Evolutionary conservation across 192 early-diverging fungal species (phyloP).

Genomic region (Coemansia sp.): DNA sequence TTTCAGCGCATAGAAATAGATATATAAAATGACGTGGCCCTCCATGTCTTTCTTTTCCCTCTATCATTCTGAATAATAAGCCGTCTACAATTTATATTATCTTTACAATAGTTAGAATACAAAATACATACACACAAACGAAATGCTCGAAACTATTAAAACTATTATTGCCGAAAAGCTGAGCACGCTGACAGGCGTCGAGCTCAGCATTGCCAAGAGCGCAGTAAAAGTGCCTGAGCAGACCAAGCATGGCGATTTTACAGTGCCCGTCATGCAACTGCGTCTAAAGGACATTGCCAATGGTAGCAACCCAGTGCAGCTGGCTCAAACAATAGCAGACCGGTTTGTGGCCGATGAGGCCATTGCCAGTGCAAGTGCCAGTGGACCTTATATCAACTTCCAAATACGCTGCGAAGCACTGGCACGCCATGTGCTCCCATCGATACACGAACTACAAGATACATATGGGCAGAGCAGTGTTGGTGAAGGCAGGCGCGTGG

Average conservation of each 20-base stretch:
- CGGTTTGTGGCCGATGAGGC: conserved; percentile 63
- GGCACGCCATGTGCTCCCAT: conserved; percentile 56
- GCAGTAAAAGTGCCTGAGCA: conserved; percentile 63
- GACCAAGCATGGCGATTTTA: conserved; percentile 67
- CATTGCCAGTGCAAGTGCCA: conserved; percentile 57
- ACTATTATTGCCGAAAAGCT: conserved; percentile 60
- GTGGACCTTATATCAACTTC: conserved; percentile 82
- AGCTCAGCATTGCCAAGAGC: conserved; percentile 51
- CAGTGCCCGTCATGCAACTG: conserved; percentile 66
- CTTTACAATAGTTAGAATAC: too few species aligned
- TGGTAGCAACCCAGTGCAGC: conserved; percentile 62
- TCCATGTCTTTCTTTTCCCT: too few species aligned
- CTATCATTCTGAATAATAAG: not conserved
- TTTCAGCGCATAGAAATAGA: not conserved
- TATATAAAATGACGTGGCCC: not conserved
- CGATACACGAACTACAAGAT: conserved; percentile 57
- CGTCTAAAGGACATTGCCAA: conserved; percentile 56
- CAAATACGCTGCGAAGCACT: conserved; percentile 60
- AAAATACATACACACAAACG: not conserved
- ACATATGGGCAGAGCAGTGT: conserved; percentile 65
- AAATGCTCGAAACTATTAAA: conserved; percentile 65
- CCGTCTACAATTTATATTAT: not conserved
- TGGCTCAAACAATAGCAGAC: conserved; percentile 65
- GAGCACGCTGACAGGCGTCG: conserved; percentile 55
- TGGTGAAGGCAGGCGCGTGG: conserved; percentile 70